Percentiles rank a stretch among this genome's conserved stretches.
Conservation (phyloP, 2,329 filamentous ascomycete species). For the Penicillium thymicola region DNA sequence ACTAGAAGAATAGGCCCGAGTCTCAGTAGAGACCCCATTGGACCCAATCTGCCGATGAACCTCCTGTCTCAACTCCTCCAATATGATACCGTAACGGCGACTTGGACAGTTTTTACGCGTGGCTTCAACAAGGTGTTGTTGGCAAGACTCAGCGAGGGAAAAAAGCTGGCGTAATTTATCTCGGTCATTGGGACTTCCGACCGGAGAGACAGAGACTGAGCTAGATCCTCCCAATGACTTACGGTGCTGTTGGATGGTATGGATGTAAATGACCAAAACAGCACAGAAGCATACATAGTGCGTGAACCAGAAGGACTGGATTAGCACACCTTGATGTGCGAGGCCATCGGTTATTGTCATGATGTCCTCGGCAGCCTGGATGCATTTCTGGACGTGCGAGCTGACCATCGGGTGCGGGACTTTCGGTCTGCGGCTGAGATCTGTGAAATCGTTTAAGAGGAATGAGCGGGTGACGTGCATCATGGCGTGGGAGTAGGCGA, state of each 20-base stretch:
- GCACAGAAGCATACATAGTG: slow-evolving; percentile 45
- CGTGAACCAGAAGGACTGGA: slow-evolving; percentile 44
- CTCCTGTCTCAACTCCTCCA: slow-evolving; percentile 46
- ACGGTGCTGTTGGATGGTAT: slow-evolving; percentile 41
- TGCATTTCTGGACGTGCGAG: slow-evolving; percentile 43
- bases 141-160: slow-evolving; percentile 44
- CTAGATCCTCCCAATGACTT: slow-evolving; percentile 9
- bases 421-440: slow-evolving; percentile 31
- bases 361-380: slow-evolving; percentile 43
- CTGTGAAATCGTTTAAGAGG: slow-evolving; percentile 37
- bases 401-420: slow-evolving; percentile 32
- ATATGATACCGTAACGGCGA: slow-evolving; percentile 48
- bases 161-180: slow-evolving; percentile 35
- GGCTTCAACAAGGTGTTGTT: slow-evolving; percentile 46
- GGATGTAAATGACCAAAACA: slow-evolving; percentile 42
- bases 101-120: slow-evolving; percentile 48
- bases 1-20: neutral
- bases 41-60: slow-evolving; percentile 37
- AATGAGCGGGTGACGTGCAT: slow-evolving; percentile 40
- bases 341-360: slow-evolving; percentile 36
- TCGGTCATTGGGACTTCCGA: slow-evolving; percentile 18
- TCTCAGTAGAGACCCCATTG: neutral
- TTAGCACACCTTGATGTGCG: slow-evolving; percentile 35
- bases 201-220: slow-evolving; percentile 16
- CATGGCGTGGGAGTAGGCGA: slow-evolving; percentile 40